Conservation (phyloP, 164 flowering plant species). For the Berberis vulgaris region DNA sequence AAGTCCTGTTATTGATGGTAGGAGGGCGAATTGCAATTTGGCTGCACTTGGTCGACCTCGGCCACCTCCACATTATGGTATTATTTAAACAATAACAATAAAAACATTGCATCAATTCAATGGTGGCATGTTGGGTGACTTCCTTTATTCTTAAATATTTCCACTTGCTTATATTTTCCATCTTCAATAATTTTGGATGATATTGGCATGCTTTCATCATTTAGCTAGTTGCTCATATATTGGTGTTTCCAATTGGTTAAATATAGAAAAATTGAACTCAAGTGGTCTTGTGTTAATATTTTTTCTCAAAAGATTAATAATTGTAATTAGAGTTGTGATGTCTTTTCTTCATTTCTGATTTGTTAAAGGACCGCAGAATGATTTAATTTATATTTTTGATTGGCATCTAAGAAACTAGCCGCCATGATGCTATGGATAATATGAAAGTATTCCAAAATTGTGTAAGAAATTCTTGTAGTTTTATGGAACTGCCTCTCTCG, state of each 20-base stretch:
- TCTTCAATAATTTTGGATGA: not conserved
- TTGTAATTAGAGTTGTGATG: not conserved
- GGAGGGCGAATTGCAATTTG: conserved; percentile 88
- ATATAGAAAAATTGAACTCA: not conserved
- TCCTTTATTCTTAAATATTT: not conserved
- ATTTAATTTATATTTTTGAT: no score
- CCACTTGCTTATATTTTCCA: no score
- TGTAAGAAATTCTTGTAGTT: no score
- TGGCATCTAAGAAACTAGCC: no score
- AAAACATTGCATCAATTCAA: no score
- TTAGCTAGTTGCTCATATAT: not conserved
- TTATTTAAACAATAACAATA: not conserved
- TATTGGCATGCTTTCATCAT: not conserved
- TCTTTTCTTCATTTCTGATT: no score
- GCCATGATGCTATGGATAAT: no score
- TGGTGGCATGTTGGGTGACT: not conserved
- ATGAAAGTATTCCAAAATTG: no score
- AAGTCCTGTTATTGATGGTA: conserved; percentile 77
- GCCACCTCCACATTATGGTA: conserved; percentile 49
- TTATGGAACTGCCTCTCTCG: no score
- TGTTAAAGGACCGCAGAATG: no score
- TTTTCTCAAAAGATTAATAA: not conserved
- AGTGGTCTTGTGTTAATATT: not conserved
- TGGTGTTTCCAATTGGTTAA: not conserved
- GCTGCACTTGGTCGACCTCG: conserved; percentile 92